Conservation (phyloP, 169 alveolate species). For the Condylostoma magnum region DNA sequence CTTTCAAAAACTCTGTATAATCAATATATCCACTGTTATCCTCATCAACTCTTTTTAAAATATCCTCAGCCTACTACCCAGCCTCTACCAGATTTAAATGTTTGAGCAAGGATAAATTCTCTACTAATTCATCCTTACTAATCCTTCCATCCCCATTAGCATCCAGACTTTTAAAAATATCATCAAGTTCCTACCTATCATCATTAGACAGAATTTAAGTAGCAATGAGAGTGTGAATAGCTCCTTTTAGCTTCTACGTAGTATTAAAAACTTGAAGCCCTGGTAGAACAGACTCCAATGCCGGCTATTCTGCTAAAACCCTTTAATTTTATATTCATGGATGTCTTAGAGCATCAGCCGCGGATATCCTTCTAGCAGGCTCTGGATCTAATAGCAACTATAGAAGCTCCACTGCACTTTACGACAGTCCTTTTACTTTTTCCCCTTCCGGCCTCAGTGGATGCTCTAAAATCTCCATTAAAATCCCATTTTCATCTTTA, state of each 20-base stretch:
- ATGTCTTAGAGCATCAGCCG: slow-evolving; percentile 11
- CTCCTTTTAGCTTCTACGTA: not conserved
- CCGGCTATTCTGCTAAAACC: not conserved
- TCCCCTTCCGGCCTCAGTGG: not conserved
- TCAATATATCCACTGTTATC: slow-evolving; percentile 25
- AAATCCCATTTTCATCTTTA: slow-evolving; percentile 15
- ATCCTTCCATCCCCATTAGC: slow-evolving; percentile 20
- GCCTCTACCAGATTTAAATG: not conserved
- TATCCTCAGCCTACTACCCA: not conserved
- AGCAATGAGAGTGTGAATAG: not conserved
- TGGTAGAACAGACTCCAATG: not conserved
- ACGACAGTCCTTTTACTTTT: not conserved
- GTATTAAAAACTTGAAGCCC: not conserved
- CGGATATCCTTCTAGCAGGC: not conserved
- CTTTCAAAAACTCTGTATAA: slow-evolving; percentile 27
- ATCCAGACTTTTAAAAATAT: not conserved
- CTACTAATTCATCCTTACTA: slow-evolving; percentile 13
- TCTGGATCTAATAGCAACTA: not conserved
- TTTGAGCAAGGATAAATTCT: not conserved
- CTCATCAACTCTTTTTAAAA: slow-evolving; percentile 9
- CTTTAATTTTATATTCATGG: slow-evolving; percentile 7
- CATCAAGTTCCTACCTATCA: not conserved
- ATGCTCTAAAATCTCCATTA: not conserved
- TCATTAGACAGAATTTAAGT: slow-evolving; percentile 4
- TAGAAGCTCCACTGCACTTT: not conserved